Conservation (phyloP, 768 basidiomycete species). For the Paxillus rubicundulus region DNA sequence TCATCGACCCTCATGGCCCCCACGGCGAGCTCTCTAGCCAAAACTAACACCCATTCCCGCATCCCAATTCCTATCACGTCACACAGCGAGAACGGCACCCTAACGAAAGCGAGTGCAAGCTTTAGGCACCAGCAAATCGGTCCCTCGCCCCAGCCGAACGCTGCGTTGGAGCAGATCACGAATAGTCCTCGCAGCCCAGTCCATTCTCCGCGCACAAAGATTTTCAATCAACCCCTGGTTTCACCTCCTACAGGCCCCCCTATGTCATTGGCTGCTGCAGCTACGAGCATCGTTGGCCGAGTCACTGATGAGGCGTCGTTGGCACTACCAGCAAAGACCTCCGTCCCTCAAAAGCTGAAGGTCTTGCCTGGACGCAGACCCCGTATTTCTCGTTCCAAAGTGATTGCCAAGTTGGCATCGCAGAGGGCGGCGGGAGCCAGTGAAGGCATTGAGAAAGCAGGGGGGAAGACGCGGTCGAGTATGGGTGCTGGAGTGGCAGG, state of each 20-base stretch:
- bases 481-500: slow-evolving; percentile 36
- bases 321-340: slow-evolving; percentile 6
- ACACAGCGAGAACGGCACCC: slow-evolving; percentile 12
- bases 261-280: slow-evolving; percentile 32
- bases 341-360: slow-evolving; percentile 29
- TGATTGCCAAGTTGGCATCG: slow-evolving; percentile 72
- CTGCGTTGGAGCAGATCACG: slow-evolving; percentile 32
- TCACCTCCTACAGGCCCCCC: slow-evolving; percentile 24
- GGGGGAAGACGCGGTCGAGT: slow-evolving; percentile 49
- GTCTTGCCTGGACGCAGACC: slow-evolving; percentile 54
- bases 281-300: slow-evolving; percentile 22
- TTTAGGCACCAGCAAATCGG: slow-evolving; percentile 12
- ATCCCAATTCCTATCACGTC: slow-evolving; percentile 20
- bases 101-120: slow-evolving; percentile 7
- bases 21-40: slow-evolving; percentile 76
- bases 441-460: slow-evolving; percentile 17
- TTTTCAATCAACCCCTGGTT: slow-evolving; percentile 55
- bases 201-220: slow-evolving; percentile 22
- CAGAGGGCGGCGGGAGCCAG: slow-evolving; percentile 50
- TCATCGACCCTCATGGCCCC: slow-evolving; percentile 64
- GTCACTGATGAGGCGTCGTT: neutral
- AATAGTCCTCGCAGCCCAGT: slow-evolving; percentile 29
- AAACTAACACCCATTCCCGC: slow-evolving; percentile 33
- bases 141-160: slow-evolving; percentile 13
- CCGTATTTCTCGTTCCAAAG: slow-evolving; percentile 77